Evolutionary conservation across 768 basidiomycete species (phyloP).

Genomic region (Tylopilus plumbeoviolaceoides): DNA sequence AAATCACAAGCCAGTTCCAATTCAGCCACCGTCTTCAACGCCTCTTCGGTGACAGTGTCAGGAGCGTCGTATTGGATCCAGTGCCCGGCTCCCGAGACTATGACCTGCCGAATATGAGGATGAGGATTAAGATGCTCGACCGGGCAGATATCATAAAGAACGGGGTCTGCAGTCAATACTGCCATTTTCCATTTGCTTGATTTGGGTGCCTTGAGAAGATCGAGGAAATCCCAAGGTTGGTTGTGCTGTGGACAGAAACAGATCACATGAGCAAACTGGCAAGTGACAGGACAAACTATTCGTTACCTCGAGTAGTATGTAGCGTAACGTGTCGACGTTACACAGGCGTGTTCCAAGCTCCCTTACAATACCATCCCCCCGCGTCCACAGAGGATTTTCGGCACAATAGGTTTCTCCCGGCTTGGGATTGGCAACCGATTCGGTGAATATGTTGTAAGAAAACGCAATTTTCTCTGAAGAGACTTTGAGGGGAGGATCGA

Average conservation of each 20-base stretch:
- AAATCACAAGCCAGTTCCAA: background rate
- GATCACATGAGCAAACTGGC: background rate
- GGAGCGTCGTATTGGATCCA: slow-evolving; percentile 27
- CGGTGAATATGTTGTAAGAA: background rate
- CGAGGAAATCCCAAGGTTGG: slow-evolving; percentile 18
- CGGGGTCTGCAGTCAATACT: slow-evolving; percentile 19
- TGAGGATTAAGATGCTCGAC: slow-evolving; percentile 14
- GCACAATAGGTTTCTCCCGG: background rate
- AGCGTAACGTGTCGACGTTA: background rate
- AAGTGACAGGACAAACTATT: background rate
- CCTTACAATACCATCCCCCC: background rate
- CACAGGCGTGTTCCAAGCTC: slow-evolving; percentile 16
- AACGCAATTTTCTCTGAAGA: background rate
- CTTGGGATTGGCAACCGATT: background rate
- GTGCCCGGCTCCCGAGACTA: slow-evolving; percentile 16
- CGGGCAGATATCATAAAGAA: background rate
- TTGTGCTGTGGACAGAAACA: slow-evolving; percentile 7
- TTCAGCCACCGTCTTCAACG: slow-evolving; percentile 13
- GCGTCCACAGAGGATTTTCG: slow-evolving; percentile 16
- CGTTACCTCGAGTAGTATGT: background rate
- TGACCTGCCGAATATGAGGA: slow-evolving; percentile 9
- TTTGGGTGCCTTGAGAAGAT: background rate
- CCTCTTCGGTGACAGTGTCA: slow-evolving; percentile 16
- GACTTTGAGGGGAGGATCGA: slow-evolving; percentile 17
- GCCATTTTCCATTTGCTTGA: slow-evolving; percentile 14